Conservation (phyloP, 768 basidiomycete species). For the Royoungia palumana region DNA sequence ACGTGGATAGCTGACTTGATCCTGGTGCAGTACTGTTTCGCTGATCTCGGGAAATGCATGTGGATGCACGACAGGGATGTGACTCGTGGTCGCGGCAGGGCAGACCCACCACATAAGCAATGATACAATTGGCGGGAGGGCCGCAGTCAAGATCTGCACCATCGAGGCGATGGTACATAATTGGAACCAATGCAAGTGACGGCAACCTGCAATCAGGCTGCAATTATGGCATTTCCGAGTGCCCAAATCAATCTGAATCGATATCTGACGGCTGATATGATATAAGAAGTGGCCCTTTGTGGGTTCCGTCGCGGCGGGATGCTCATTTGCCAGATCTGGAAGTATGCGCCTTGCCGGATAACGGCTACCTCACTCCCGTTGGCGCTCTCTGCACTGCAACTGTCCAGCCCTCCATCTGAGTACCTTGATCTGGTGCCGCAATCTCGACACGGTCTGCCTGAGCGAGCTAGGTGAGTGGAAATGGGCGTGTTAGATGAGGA, state of each 20-base stretch:
- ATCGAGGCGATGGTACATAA: slow-evolving; percentile 11
- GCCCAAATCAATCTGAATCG: slow-evolving; percentile 7
- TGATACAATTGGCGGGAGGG: too few species aligned
- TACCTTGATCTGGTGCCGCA: neutral
- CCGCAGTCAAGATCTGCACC: slow-evolving; percentile 10
- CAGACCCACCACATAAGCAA: too few species aligned
- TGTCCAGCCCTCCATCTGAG: neutral
- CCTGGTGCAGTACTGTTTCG: too few species aligned
- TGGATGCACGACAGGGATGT: neutral
- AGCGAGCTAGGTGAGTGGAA: too few species aligned
- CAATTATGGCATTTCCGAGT: slow-evolving; percentile 15
- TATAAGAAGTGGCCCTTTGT: slow-evolving; percentile 18
- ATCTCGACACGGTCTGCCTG: too few species aligned
- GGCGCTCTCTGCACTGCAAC: neutral
- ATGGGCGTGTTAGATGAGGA: too few species aligned
- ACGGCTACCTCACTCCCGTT: slow-evolving; percentile 19
- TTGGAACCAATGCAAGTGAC: slow-evolving; percentile 1
- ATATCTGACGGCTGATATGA: slow-evolving; percentile 7
- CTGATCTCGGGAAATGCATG: neutral
- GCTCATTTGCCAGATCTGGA: slow-evolving; percentile 18
- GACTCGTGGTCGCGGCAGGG: too few species aligned
- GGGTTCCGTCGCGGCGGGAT: slow-evolving; percentile 11
- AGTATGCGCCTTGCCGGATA: slow-evolving; percentile 20
- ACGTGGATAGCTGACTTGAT: too few species aligned
- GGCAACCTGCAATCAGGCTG: slow-evolving; percentile 9